phyloP scores from a whole-genome alignment of 225 moss, liverwort and hornwort species.

The Bryoerythrophyllum caledonicum region DNA sequence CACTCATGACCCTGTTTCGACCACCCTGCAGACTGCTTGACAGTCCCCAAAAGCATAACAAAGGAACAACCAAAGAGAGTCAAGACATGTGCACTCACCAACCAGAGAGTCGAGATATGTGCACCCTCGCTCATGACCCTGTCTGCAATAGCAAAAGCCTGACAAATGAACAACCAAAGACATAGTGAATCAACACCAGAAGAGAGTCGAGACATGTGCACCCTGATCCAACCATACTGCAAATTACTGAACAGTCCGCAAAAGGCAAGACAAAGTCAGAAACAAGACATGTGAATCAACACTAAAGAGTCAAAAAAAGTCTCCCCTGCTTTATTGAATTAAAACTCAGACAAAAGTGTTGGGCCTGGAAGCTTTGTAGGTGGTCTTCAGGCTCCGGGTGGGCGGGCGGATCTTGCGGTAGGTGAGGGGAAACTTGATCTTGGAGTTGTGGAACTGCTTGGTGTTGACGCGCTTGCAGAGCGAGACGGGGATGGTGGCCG shows the following conservation, averaged over 20 bases:
- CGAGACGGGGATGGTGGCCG: slow-evolving; percentile 67
- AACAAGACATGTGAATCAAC: neutral
- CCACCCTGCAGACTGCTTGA: neutral
- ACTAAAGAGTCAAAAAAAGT: slow-evolving; percentile 1
- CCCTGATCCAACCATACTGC: neutral
- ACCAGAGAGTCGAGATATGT: too few relatives aligned
- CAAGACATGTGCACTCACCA: too few relatives aligned
- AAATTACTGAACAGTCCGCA: neutral
- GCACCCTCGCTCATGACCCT: neutral
- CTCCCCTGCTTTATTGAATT: slow-evolving; percentile 12
- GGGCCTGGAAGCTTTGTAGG: slow-evolving; percentile 78
- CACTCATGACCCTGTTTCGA: neutral
- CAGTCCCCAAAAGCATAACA: neutral
- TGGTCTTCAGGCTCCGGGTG: slow-evolving; percentile 69
- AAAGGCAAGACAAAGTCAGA: neutral
- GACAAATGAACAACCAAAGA: neutral
- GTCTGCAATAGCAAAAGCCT: neutral
- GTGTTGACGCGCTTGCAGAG: slow-evolving; percentile 86
- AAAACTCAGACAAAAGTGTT: slow-evolving; percentile 68
- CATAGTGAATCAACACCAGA: neutral
- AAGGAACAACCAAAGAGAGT: neutral
- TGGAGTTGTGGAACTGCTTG: slow-evolving; percentile 76
- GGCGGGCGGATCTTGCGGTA: slow-evolving; percentile 79
- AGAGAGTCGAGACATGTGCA: too few relatives aligned
- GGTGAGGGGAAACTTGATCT: slow-evolving; percentile 79